A percentile compares a stretch with the other conserved stretches of the same genome.
Conservation (phyloP, 169 alveolate genomes). For the Amoebophrya sp. region DNA sequence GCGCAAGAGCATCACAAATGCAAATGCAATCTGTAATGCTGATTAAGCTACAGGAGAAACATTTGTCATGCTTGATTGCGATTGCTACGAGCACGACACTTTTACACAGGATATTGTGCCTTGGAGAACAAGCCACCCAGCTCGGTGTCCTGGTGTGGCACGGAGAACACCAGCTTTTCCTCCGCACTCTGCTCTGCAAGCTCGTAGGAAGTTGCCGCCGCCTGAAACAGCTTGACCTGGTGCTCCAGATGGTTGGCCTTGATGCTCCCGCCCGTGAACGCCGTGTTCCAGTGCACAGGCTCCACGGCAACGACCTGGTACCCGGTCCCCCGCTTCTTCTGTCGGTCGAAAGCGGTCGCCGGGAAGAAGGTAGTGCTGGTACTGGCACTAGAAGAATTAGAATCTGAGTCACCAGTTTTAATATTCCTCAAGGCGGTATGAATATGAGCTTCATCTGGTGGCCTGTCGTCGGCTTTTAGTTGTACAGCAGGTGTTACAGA, state of each 20-base stretch:
- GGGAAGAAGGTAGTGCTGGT: background rate
- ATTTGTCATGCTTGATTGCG: no score
- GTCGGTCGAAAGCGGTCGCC: background rate
- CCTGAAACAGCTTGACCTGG: background rate
- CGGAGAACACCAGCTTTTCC: background rate
- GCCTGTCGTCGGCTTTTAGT: no score
- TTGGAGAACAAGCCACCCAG: background rate
- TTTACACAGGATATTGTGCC: no score
- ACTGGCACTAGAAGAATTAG: no score
- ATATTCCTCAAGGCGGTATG: no score
- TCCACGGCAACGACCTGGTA: background rate
- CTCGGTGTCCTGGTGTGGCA: slow-evolving; percentile 12
- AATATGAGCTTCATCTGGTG: no score
- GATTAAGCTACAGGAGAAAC: no score
- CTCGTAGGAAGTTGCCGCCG: background rate
- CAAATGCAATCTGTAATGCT: no score
- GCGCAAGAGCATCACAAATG: no score
- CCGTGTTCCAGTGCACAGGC: slow-evolving; percentile 12
- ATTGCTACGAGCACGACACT: no score
- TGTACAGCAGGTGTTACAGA: no score
- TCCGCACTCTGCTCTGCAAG: background rate
- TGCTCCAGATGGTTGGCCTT: background rate
- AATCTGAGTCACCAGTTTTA: no score
- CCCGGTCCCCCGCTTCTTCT: background rate
- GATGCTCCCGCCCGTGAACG: background rate